Base-by-base conservation (phyloP, 805 yeast species). In the Candida piceae region DNA sequence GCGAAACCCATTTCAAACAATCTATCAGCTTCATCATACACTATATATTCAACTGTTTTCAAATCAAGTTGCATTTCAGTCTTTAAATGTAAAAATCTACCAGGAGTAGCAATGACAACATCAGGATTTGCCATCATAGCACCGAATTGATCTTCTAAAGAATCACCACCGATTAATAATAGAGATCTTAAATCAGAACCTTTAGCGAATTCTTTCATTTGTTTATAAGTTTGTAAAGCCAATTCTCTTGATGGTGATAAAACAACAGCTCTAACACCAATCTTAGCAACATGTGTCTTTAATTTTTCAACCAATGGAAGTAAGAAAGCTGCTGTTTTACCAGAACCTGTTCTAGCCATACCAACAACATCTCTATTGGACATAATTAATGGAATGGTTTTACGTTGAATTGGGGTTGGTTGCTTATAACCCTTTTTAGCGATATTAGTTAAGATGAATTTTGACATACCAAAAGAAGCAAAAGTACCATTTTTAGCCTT, bases 271-370 rank as follows among this genome's bases (percentile, higher is more conserved):
- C 98, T 72, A 2, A 80, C 80, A 44, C 98, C 98, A 30, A 84
- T 82, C 55, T 78, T 84, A 21, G 95, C 88, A 30, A 84, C 76
- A 57, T 90, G 97, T 2, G 78, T 62, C 58, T 85, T 86, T 49
- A 90, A 69, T 55, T 76, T 80, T 51, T 93, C 97, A 46, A 93
- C 71, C 67, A 93, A 70, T 3, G 99, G 99, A 37, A 93, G 64
- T 16, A 86, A 74, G 58, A 93, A 93, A 1, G 98, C 97, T 7
- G 98, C 98, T 0, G 99, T 93, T 58, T 93, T 93, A 70, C 99
- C 99, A 18, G 96, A 85, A 53, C 99, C 99, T 0, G 99, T 93
- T 55, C 99, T 75, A 12, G 99, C 99, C 99, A 93, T 93, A 57
- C 97, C 99, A 12, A 93, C 98, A 29, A 93, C 95, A 63, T 93